Conservation (phyloP, 148 eudicot genomes). For the Oxyria digyna region DNA sequence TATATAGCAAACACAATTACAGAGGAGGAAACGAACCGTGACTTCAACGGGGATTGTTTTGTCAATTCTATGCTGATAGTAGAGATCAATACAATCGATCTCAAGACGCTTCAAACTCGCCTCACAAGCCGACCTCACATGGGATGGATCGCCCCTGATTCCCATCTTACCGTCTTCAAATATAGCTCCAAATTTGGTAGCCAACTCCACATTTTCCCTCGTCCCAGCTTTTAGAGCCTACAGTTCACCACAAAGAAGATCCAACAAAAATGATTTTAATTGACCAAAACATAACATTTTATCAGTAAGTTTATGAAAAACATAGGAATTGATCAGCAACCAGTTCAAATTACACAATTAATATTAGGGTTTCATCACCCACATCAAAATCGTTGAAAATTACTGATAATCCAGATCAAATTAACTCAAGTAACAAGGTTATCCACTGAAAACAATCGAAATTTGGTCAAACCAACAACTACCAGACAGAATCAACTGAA, state of each 20-base stretch:
- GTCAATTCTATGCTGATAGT: conserved; percentile 13
- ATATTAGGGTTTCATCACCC: not conserved
- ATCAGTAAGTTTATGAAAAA: not conserved
- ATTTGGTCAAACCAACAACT: not conserved
- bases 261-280: not conserved
- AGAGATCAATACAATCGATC: conserved; percentile 12
- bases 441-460: not conserved
- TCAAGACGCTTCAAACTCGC: conserved; percentile 15
- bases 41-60: conserved; percentile 10
- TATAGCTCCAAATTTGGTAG: conserved; percentile 3
- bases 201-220: conserved; percentile 13
- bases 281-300: not conserved
- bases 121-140: conserved; percentile 14
- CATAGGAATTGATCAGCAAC: not conserved
- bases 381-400: not conserved
- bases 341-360: not conserved
- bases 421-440: not conserved
- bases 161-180: conserved; percentile 6
- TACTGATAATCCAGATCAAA: not conserved
- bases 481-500: too few species aligned
- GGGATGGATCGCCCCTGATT: conserved; percentile 8
- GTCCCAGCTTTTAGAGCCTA: conserved; percentile 21
- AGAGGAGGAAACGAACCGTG: conserved; percentile 5
- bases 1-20: too few species aligned
- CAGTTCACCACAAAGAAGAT: not conserved